Conservation (phyloP, 345 rosid species). For the Turnera subulata region DNA sequence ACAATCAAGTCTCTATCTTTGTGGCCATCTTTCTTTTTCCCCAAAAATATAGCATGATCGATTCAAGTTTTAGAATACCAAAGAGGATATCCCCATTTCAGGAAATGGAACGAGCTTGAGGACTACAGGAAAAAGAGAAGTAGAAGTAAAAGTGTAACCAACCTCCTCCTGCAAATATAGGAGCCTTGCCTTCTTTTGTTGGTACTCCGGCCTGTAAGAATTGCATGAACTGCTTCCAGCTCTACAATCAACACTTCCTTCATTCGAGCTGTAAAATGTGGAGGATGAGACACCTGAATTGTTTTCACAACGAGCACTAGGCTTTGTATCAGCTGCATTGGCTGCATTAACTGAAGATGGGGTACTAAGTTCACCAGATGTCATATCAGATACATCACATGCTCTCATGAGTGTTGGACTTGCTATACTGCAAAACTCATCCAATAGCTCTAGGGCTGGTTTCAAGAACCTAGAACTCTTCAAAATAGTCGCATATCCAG, state of each 20-base stretch:
- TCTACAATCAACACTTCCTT: conserved; percentile 21
- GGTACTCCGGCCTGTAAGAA: conserved; percentile 42
- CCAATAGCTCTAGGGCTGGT: conserved; percentile 48
- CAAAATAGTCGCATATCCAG: conserved; percentile 62
- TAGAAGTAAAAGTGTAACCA: conserved; percentile 6
- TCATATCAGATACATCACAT: conserved; percentile 12
- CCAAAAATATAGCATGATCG: no score
- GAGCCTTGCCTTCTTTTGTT: conserved; percentile 55
- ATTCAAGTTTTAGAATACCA: no score
- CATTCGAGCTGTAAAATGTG: conserved; percentile 25
- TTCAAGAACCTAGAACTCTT: conserved; percentile 56
- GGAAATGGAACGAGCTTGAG: not conserved
- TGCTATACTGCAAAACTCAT: conserved; percentile 31
- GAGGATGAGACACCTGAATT: conserved; percentile 16
- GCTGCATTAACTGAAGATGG: conserved; percentile 14
- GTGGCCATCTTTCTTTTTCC: no score
- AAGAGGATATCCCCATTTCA: not conserved
- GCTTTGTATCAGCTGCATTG: conserved; percentile 8
- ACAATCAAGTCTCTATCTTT: no score
- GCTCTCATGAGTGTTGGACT: conserved; percentile 13
- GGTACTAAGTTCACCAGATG: conserved; percentile 19
- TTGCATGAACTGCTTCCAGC: conserved; percentile 30
- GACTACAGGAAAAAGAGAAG: not conserved
- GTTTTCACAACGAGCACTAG: conserved; percentile 11
- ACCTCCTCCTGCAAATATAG: conserved; percentile 60